Evolutionary conservation across 163 green algal genomes (phyloP).

Genomic region (Prototheca wickerhamii): DNA sequence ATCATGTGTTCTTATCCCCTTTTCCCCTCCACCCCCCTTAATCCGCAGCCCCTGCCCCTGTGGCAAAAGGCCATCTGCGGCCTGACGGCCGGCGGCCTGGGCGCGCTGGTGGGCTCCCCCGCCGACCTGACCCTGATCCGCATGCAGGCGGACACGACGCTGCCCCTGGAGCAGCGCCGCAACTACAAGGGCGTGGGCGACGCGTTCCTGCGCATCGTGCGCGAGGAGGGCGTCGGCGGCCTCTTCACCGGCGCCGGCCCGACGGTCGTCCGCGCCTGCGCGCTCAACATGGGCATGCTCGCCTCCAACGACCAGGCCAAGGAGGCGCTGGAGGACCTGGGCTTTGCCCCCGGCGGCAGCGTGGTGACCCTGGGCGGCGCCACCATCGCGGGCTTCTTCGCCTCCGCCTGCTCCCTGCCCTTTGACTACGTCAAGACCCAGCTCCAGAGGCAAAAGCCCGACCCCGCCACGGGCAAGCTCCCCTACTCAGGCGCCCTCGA

Average conservation of each 20-base stretch:
- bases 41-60: constrained; percentile 71
- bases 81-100: constrained; percentile 85
- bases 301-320: constrained; percentile 96
- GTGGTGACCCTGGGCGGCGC: constrained; percentile 57
- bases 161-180: constrained; percentile 81
- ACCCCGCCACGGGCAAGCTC: constrained; percentile 36
- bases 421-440: constrained; percentile 99
- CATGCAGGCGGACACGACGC: constrained; percentile 90
- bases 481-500: constrained; percentile 59
- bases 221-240: constrained; percentile 80
- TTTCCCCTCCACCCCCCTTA: background rate
- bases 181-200: constrained; percentile 89
- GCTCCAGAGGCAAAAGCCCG: constrained; percentile 87
- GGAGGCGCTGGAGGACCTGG: constrained; percentile 70
- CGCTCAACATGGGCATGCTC: constrained; percentile 99
- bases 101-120: constrained; percentile 88
- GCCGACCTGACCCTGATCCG: constrained; percentile 96
- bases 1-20: too few relatives aligned
- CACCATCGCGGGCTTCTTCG: constrained; percentile 88
- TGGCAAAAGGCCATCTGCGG: constrained; percentile 89
- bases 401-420: constrained; percentile 79
- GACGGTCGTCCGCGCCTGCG: constrained; percentile 94
- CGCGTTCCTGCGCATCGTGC: constrained; percentile 72
- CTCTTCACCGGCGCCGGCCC: constrained; percentile 93
- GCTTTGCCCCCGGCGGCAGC: constrained; percentile 53